A percentile compares a stretch with the other conserved stretches of the same genome.
phyloP scores from a whole-genome alignment of 768 basidiomycete species.

The Phlebiopsis gigantea region DNA sequence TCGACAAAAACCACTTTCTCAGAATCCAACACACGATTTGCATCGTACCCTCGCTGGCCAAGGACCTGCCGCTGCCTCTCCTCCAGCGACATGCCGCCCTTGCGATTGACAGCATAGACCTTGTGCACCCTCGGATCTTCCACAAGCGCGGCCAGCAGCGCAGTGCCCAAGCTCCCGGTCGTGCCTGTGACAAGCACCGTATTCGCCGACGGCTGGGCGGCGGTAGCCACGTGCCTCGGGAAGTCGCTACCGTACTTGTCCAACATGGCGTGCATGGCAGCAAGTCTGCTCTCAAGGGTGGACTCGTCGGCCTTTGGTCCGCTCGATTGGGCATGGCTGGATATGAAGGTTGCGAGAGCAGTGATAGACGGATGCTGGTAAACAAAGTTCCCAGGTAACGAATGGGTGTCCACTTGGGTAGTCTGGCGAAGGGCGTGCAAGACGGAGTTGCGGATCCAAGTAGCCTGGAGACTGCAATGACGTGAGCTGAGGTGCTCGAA shows the following conservation, averaged over 20 bases:
- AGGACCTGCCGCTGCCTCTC: constrained; percentile 1
- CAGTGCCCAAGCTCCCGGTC: constrained; percentile 19
- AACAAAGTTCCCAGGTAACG: constrained; percentile 28
- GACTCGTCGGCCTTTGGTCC: background rate
- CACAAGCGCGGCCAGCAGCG: constrained; percentile 10
- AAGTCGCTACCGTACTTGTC: constrained; percentile 6
- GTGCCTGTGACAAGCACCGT: constrained; percentile 23
- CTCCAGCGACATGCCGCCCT: background rate
- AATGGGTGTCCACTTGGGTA: constrained; percentile 16
- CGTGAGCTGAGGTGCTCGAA: background rate
- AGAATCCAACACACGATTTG: constrained; percentile 4
- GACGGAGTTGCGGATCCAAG: constrained; percentile 35
- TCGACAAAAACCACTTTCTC: constrained; percentile 7
- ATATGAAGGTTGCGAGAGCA: background rate
- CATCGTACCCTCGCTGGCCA: constrained; percentile 9
- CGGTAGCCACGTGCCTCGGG: background rate
- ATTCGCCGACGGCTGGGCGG: background rate
- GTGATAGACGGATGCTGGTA: constrained; percentile 26
- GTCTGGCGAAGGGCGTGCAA: constrained; percentile 28
- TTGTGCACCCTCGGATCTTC: constrained; percentile 7
- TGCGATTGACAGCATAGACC: constrained; percentile 17
- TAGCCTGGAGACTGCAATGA: constrained; percentile 32
- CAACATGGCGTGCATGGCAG: constrained; percentile 4
- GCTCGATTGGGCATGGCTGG: background rate
- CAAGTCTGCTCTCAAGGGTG: background rate